Evolutionary conservation across 768 basidiomycete species (phyloP).

Genomic region (Trametes maxima): DNA sequence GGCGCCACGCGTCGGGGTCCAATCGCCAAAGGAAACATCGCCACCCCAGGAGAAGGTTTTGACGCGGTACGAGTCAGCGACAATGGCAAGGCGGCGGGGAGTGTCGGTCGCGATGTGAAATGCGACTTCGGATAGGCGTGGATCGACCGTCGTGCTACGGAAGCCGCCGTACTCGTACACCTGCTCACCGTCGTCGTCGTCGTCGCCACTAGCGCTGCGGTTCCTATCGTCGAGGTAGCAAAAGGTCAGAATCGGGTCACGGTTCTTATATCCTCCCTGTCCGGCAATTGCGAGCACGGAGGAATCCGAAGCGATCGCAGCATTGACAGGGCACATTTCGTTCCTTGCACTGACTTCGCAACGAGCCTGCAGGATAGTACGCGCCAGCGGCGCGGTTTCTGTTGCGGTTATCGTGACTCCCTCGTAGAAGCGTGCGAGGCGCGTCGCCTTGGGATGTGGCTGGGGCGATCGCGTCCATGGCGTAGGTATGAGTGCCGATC

Average conservation of each 20-base stretch:
- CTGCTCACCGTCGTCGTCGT: neutral
- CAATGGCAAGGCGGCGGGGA: constrained; percentile 34
- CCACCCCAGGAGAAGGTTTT: constrained; percentile 41
- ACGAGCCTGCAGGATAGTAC: constrained; percentile 39
- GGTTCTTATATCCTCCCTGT: constrained; percentile 39
- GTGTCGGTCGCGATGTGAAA: constrained; percentile 17
- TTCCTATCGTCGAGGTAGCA: constrained; percentile 27
- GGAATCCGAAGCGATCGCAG: constrained; percentile 28
- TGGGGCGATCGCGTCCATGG: constrained; percentile 20
- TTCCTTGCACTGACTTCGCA: constrained; percentile 33
- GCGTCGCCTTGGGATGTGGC: constrained; percentile 35
- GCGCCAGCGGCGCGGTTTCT: constrained; percentile 28
- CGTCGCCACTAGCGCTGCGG: constrained; percentile 3
- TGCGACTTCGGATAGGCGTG: constrained; percentile 32
- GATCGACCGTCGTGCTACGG: constrained; percentile 11
- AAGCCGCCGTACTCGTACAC: neutral
- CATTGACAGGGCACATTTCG: constrained; percentile 23
- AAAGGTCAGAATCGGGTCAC: constrained; percentile 33
- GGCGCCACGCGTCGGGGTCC: constrained; percentile 14
- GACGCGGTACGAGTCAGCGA: constrained; percentile 38
- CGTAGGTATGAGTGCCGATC: neutral
- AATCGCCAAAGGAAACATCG: constrained; percentile 4
- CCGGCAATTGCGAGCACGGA: constrained; percentile 30
- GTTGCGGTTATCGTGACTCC: constrained; percentile 24
- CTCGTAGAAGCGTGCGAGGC: constrained; percentile 39